Evolutionary conservation across 202 grass and related monocot genomes (phyloP), one percentile per base, ranked within the genome.

Genomic region (Bolboschoenoplectus hybrid): DNA sequence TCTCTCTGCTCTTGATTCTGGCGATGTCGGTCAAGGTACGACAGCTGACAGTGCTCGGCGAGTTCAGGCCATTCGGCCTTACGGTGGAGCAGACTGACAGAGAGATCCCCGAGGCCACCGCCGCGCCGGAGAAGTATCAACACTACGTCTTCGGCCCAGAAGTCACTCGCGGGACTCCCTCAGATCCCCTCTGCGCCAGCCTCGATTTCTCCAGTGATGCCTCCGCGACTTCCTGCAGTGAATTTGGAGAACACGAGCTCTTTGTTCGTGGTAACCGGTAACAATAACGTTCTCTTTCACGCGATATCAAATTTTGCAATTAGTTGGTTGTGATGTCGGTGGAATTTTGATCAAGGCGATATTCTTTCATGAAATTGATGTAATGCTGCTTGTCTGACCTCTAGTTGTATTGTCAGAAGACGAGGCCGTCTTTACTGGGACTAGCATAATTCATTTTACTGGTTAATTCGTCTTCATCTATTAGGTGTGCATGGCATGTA

Each of bases 201-300:
- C 46, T 56, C 11, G 85, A 84, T 17, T 62, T 67, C 46, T 75
- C 88, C 34, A 68, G 67, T 4, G 72, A 82, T 8, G 86, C 52
- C 74, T 85, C 86, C 12, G 39, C 88, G 3, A 85, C 85, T 7
- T 70, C 66, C 41, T 84, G 91, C 7, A 53, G 66, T 44, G 90
- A 92, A 34, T 86, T 90, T 47, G 91, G 91, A 80, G 93, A 98
- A 85, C 95, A 98, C 86, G 93, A 98, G 86, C 90, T 98, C 87
- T 98, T 98, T 83, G 90, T 95, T 56, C 93, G 95, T 77, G 95
- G 87, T 49, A 98, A 94, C 73, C 74, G 89, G 96, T 98, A 81
- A 55, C 63, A 35, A 8, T 66, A 4, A 13, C 47, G 13, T 45
- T 35, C 43, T 46, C 17, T 72, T 5, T 47, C 17, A 5, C 17